phyloP scores from a whole-genome alignment of 768 basidiomycete genomes.

The Hygrocybe coccinea region DNA sequence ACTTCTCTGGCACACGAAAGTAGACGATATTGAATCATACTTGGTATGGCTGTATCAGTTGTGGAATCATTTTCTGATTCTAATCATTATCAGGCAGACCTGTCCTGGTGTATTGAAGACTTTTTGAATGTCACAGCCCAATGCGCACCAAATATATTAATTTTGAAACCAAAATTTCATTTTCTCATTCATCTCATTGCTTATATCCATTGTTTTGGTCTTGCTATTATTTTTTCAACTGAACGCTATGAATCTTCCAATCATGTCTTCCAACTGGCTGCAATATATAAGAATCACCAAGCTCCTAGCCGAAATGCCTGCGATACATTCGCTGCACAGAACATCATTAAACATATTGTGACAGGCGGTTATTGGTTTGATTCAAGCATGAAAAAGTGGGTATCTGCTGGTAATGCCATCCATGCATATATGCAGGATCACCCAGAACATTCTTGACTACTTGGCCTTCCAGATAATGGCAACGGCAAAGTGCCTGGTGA shows the following conservation, averaged over 20 bases:
- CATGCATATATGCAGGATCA: not conserved
- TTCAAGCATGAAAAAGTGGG: not conserved
- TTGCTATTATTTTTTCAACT: slow-evolving; percentile 29
- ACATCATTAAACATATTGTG: slow-evolving; percentile 29
- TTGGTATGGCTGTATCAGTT: slow-evolving; percentile 18
- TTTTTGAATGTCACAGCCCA: slow-evolving; percentile 11
- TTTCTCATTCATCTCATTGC: slow-evolving; percentile 26
- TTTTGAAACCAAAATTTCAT: slow-evolving; percentile 33
- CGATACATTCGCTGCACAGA: slow-evolving; percentile 20
- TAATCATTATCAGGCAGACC: slow-evolving; percentile 5
- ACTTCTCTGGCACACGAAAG: slow-evolving; percentile 27
- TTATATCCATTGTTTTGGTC: slow-evolving; percentile 32
- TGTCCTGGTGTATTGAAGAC: slow-evolving; percentile 20
- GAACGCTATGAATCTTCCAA: slow-evolving; percentile 40
- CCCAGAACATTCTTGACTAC: not conserved
- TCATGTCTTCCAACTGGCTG: slow-evolving; percentile 33
- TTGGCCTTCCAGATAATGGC: not conserved
- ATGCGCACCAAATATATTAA: slow-evolving; percentile 22
- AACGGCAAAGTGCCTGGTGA: not conserved
- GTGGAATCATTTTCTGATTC: not conserved
- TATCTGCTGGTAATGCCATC: not conserved
- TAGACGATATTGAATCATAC: slow-evolving; percentile 21
- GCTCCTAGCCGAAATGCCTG: slow-evolving; percentile 37
- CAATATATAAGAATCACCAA: slow-evolving; percentile 33
- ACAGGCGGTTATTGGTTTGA: slow-evolving; percentile 30